Evolutionary conservation across 176 grass and related monocot species (phyloP).

Genomic region (Puya raimondii): DNA sequence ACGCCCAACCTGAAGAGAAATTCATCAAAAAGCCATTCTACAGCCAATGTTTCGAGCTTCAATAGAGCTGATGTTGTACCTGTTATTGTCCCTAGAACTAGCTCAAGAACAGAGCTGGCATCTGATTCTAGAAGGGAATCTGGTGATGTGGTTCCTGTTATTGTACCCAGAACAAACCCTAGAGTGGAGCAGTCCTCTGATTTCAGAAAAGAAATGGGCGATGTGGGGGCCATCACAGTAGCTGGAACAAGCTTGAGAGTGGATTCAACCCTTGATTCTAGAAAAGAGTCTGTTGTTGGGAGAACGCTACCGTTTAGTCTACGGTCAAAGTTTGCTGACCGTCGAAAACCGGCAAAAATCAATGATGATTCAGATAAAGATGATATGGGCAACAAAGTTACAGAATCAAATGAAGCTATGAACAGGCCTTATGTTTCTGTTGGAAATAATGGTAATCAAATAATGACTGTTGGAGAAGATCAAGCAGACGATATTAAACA

Average conservation of each 20-base stretch:
- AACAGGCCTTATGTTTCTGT: constrained; percentile 49
- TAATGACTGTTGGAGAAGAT: constrained; percentile 48
- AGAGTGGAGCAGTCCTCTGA: constrained; percentile 37
- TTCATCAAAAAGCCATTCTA: constrained; percentile 44
- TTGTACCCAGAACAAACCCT: constrained; percentile 39
- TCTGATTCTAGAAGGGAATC: constrained; percentile 55
- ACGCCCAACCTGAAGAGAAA: constrained; percentile 56
- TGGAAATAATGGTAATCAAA: constrained; percentile 44
- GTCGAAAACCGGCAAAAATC: constrained; percentile 27
- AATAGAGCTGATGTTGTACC: constrained; percentile 54
- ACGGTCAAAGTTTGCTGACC: constrained; percentile 55
- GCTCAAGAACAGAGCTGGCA: constrained; percentile 48
- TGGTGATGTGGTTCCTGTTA: constrained; percentile 27
- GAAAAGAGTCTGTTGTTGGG: constrained; percentile 55
- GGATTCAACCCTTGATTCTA: constrained; percentile 54
- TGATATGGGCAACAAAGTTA: constrained; percentile 40
- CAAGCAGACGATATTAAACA: constrained; percentile 33
- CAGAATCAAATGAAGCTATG: constrained; percentile 38
- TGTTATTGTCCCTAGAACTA: constrained; percentile 79
- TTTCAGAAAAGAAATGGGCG: constrained; percentile 49
- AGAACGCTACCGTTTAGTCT: constrained; percentile 36
- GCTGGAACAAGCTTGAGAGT: constrained; percentile 56
- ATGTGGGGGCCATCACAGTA: constrained; percentile 38
- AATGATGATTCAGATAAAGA: constrained; percentile 42
- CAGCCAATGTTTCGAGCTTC: constrained; percentile 47